Evolutionary conservation across 2,329 filamentous ascomycete genomes (phyloP), one percentile per base, ranked within the genome.

Genomic region (Beauveria brongniartii): DNA sequence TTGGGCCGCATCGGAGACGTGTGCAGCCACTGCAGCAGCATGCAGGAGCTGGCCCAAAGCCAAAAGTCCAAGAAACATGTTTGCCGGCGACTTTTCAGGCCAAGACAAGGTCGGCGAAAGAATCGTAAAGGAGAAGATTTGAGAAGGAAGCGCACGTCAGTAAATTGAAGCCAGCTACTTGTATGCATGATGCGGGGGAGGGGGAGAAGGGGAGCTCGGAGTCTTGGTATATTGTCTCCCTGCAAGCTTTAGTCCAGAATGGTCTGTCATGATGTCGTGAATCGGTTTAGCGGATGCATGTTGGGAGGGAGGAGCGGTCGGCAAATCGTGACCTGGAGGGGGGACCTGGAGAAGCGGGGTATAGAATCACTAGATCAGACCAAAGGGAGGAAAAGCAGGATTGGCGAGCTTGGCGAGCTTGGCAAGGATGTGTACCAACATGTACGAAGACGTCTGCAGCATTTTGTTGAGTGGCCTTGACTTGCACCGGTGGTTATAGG

Each of bases 241-340:
- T 46, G 48, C 48, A 46, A 14, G 24, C 14, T 37, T 18, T 34
- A 30, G 24, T 52, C 46, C 37, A 16, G 24, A 44, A 43, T 50
- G 51, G 58, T 20, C 24, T n/a, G 58, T 20, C 58, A 61, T 61
- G 58, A 61, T 61, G 51, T 43, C 51, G 41, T 50, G 30, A 34
- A 55, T 22, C 41, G 51, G 34, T 22, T 37, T 40, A 52, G 50
- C 30, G 50, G 26, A 30, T 18, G 18, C 30, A 43, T 18, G 7
- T 40, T 28, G 48, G 47, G 52, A 5, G 34, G 12, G 34, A 37
- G 26, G 14, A 59, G 26, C 41, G 26, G 57, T 59, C 48, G 50
- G 50, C 34, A 57, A 59, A n/a, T 59, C 18, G n/a, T 18, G 6
- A 28, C 9, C n/a, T 28, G 44, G 34, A 22, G 44, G n/a, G n/a